Evolutionary conservation across 78 protist species (phyloP).

Genomic region (Cavenderia fasciculata): DNA sequence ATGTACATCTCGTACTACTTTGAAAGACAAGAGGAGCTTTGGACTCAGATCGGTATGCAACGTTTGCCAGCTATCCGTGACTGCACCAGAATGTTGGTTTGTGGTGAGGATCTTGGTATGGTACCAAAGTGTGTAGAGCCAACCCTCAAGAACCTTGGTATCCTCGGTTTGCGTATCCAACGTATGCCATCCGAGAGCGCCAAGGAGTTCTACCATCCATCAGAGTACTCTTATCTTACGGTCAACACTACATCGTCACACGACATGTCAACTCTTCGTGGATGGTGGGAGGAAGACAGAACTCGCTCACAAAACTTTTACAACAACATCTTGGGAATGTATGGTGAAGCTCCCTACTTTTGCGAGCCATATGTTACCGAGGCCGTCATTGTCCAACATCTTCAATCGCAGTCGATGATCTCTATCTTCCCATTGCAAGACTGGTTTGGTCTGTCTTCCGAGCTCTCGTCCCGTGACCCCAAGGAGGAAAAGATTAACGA

Average conservation of each 20-base stretch:
- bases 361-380: constrained; percentile 58
- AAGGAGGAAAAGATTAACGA: constrained; percentile 83
- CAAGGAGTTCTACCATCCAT: constrained; percentile 66
- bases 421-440: constrained; percentile 86
- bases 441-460: constrained; percentile 57
- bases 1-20: constrained; percentile 68
- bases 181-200: constrained; percentile 77
- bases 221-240: constrained; percentile 63
- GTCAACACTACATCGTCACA: constrained; percentile 87
- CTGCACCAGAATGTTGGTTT: constrained; percentile 83
- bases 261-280: constrained; percentile 84
- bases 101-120: constrained; percentile 93
- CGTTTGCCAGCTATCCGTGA: constrained; percentile 73
- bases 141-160: constrained; percentile 60
- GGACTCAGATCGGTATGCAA: constrained; percentile 79
- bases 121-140: constrained; percentile 82
- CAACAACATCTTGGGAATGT: constrained; percentile 63
- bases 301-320: constrained; percentile 69
- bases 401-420: constrained; percentile 76
- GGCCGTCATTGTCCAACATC: constrained; percentile 66
- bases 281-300: constrained; percentile 87
- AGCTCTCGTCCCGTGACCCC: constrained; percentile 57
- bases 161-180: constrained; percentile 76
- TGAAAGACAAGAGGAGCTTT: constrained; percentile 82
- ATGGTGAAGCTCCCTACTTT: constrained; percentile 78